Percentiles rank a stretch among this genome's conserved stretches.
Conservation (phyloP, 495 filamentous ascomycete species). For the Hypomontagnella submonticulosa region DNA sequence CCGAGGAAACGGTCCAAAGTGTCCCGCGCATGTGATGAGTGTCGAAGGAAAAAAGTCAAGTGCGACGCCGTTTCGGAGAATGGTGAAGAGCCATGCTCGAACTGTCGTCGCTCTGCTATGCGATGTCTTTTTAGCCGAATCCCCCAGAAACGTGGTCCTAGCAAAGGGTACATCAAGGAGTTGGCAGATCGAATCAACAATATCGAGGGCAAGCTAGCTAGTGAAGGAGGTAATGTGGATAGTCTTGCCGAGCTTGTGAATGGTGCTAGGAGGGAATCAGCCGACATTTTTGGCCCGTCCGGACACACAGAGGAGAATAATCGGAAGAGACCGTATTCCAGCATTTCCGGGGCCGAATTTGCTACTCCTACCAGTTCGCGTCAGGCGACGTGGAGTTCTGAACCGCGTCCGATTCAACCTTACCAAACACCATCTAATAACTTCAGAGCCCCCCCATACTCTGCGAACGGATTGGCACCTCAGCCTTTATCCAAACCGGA, state of each 20-base stretch:
- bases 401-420: conserved; percentile 55
- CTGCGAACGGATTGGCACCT: conserved; percentile 57
- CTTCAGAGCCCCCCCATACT: conserved; percentile 45
- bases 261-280: conserved; percentile 49
- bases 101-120: conserved; percentile 80
- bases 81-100: conserved; percentile 82
- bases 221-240: conserved; percentile 45
- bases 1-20: conserved; percentile 90
- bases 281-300: conserved; percentile 52
- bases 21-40: conserved; percentile 94
- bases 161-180: conserved; percentile 98
- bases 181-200: conserved; percentile 87
- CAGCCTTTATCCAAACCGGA: conserved; percentile 48
- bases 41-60: conserved; percentile 94
- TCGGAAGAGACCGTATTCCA: conserved; percentile 59
- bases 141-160: conserved; percentile 94
- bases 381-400: conserved; percentile 49
- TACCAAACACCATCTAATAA: conserved; percentile 47
- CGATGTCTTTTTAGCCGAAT: conserved; percentile 90
- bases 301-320: conserved; percentile 49
- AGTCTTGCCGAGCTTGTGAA: conserved; percentile 45
- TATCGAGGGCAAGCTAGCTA: conserved; percentile 73
- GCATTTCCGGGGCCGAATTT: conserved; percentile 56
- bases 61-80: conserved; percentile 88
- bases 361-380: conserved; percentile 48